These are phyloP conservation scores for Solanum pimpinellifolium DNA, from an alignment of 257 asterid genomes.

Conservation along the genomic window DNA sequence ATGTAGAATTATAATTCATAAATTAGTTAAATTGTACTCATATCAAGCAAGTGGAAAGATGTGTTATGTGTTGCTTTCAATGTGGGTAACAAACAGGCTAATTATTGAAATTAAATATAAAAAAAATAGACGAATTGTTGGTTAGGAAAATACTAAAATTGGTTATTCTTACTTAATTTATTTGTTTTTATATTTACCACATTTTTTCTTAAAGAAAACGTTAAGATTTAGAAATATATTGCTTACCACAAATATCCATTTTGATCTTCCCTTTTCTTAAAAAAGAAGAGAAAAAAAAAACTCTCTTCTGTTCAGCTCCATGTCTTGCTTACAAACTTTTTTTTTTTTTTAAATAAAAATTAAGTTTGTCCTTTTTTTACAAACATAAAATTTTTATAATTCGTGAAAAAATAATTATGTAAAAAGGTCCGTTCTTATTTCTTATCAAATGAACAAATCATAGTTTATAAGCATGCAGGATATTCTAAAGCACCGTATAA, in stretches of 20 bases:
- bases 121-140: background rate
- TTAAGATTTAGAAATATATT: background rate
- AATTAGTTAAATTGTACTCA: background rate
- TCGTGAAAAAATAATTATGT: too few species aligned
- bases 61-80: background rate
- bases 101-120: background rate
- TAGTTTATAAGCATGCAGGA: too few species aligned
- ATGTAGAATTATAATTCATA: background rate
- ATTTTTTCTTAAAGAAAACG: background rate
- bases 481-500: too few species aligned
- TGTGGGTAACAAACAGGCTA: background rate
- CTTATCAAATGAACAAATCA: too few species aligned
- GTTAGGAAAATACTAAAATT: background rate
- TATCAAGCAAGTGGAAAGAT: background rate
- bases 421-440: too few species aligned
- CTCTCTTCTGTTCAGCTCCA: background rate
- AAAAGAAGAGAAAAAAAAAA: background rate
- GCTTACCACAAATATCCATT: background rate
- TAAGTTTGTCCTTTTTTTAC: background rate
- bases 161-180: background rate
- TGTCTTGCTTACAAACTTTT: background rate
- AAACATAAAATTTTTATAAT: too few species aligned
- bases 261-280: background rate
- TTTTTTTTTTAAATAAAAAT: too few species aligned
- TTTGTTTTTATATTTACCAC: background rate